These are phyloP conservation scores for Helianthus annuus DNA, from an alignment of 129 eudicot species.

Conservation along the genomic window HanXRQr2.0-SUNRISE NC_035433.2:121240709-121241208, in stretches of 20 bases:
- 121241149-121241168: too few relatives aligned
- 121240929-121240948: constrained; percentile 15
- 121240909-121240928: constrained; percentile 14
- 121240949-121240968: not conserved
- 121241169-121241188: too few relatives aligned
- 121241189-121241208: too few relatives aligned
- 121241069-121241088: too few relatives aligned
- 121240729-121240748: not conserved
- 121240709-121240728: not conserved
- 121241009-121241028: not conserved
- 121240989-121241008: not conserved
- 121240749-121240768: not conserved
- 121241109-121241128: too few relatives aligned
- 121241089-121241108: too few relatives aligned
- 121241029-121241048: not conserved
- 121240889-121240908: constrained; percentile 24
- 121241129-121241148: too few relatives aligned
- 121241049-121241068: too few relatives aligned
- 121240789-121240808: constrained; percentile 20
- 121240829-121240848: constrained; percentile 13
- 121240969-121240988: not conserved
- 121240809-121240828: constrained; percentile 35
- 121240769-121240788: not conserved
- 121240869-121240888: constrained; percentile 7
- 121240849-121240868: constrained; percentile 26